Evolutionary conservation across 1,284 basidiomycete genomes (phyloP).

Genomic region (Puccinia hordei): DNA sequence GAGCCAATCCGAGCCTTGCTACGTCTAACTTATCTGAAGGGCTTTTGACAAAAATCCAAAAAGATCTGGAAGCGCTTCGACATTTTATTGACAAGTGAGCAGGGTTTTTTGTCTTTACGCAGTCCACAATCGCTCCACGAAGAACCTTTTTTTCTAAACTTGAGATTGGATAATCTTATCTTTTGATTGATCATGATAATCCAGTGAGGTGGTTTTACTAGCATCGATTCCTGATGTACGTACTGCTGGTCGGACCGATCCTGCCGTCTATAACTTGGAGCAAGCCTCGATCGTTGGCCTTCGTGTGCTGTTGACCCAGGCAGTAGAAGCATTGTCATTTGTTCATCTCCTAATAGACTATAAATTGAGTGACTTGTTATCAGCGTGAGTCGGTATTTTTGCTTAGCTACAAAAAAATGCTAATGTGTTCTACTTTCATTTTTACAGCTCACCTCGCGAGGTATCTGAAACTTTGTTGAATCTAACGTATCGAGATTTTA

Average conservation of each 20-base stretch:
- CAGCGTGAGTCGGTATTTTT: slow-evolving; percentile 65
- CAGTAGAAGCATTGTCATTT: slow-evolving; percentile 90
- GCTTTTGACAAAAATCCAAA: slow-evolving; percentile 40
- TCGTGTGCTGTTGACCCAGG: slow-evolving; percentile 72
- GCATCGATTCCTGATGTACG: slow-evolving; percentile 51
- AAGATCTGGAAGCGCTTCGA: slow-evolving; percentile 27
- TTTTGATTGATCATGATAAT: not conserved
- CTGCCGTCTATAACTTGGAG: slow-evolving; percentile 65
- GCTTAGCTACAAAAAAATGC: not conserved
- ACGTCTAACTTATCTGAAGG: slow-evolving; percentile 64
- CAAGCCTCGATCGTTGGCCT: slow-evolving; percentile 76
- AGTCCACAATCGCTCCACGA: not conserved
- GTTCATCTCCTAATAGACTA: slow-evolving; percentile 88
- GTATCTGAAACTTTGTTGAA: slow-evolving; percentile 64
- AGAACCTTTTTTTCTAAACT: not conserved
- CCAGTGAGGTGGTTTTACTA: slow-evolving; percentile 51
- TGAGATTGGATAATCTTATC: not conserved
- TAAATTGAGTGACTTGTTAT: slow-evolving; percentile 78
- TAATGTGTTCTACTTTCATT: slow-evolving; percentile 64
- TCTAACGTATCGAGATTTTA: slow-evolving; percentile 79
- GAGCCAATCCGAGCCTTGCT: not conserved
- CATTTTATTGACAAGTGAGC: slow-evolving; percentile 47
- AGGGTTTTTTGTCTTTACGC: not conserved
- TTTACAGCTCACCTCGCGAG: slow-evolving; percentile 64
- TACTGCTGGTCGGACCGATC: slow-evolving; percentile 39